Base-by-base conservation (phyloP, 129 eudicot genomes). In the Tanacetum coccineum region DNA sequence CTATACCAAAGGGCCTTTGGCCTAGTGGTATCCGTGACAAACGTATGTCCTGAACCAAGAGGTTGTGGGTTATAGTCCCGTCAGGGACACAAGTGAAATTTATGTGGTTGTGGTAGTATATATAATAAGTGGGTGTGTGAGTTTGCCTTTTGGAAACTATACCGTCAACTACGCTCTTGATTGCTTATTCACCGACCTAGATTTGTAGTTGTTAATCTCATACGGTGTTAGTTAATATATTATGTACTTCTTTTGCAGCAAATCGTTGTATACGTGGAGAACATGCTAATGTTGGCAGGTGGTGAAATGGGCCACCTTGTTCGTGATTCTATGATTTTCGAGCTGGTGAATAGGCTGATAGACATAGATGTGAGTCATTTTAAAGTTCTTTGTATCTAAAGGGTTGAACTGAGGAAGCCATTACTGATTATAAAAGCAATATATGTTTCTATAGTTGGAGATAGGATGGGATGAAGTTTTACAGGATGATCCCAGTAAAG, bases 391-490 rank as follows among this genome's bases (percentile, higher is more conserved):
- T 15, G 10, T 55, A 58, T 55, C 13, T 14, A 56, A 19, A 6
- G 40, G 4, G 50, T 59, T 64, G 32, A 46, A 50, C 30, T 56
- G 15, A 53, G 14, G 55, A 63, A 44, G 5, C n/a, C 2, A 2
- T 30, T 66, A 14, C 52, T 68, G 30, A 47, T 64, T 32, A 52
- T 47, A 47, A 40, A 32, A 3, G 3, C 58, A 3, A 66, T 76
- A 52, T 26, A 17, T 13, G 18, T 67, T 71, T 17, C 59, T 81
- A 52, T 72, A 92, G 98, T 78, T 88, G 83, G 90, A 86, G 71
- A 86, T 93, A 70, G 82, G 84, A 40, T 93, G 98, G 98, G 95
- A 89, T 66, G 95, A 88, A 22, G 79, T 93, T 70, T 36, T 86
- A 61, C 63, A 69, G 21, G 96, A 93, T 69, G 95, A 93, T 70